Evolutionary conservation across 306 rosid species (phyloP).

Genomic region (Fragaria iinumae): DNA sequence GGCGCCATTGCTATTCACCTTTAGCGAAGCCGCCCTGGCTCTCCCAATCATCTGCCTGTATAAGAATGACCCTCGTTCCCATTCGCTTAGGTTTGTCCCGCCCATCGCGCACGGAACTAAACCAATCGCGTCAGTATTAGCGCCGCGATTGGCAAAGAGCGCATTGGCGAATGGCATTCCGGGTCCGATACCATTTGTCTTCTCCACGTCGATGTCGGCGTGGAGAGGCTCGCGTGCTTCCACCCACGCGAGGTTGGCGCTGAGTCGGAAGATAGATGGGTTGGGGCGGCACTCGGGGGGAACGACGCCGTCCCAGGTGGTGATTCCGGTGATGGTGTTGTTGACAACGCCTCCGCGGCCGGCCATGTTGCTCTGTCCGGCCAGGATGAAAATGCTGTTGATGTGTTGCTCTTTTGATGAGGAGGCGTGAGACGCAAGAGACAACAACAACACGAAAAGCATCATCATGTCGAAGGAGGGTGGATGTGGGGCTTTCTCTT

Average conservation of each 20-base stretch:
- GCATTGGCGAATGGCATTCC: slow-evolving; percentile 42
- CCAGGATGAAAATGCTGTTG: slow-evolving; percentile 59
- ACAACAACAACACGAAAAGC: neutral
- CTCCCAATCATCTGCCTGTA: slow-evolving; percentile 60
- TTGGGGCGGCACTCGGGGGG: slow-evolving; percentile 45
- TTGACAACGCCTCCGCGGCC: slow-evolving; percentile 71
- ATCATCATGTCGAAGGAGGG: neutral
- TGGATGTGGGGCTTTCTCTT: neutral
- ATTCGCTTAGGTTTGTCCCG: slow-evolving; percentile 39
- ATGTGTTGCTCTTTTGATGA: slow-evolving; percentile 6
- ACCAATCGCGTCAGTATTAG: slow-evolving; percentile 17
- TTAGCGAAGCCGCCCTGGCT: slow-evolving; percentile 43
- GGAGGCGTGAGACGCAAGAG: slow-evolving; percentile 25
- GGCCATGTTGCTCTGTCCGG: slow-evolving; percentile 99
- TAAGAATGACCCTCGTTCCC: slow-evolving; percentile 38
- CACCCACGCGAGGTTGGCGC: slow-evolving; percentile 56
- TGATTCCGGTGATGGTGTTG: slow-evolving; percentile 24
- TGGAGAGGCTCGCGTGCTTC: slow-evolving; percentile 77
- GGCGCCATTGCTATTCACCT: slow-evolving; percentile 29
- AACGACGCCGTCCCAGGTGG: slow-evolving; percentile 65
- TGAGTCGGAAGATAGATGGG: slow-evolving; percentile 43
- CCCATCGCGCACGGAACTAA: slow-evolving; percentile 50
- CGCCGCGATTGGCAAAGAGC: slow-evolving; percentile 11
- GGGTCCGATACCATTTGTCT: slow-evolving; percentile 41
- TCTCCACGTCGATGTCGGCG: slow-evolving; percentile 36